Percentiles rank a stretch among this genome's conserved stretches.
These are phyloP conservation scores for Talinum fruticosum DNA, from an alignment of 148 eudicot genomes.

Conservation along the genomic window DNA sequence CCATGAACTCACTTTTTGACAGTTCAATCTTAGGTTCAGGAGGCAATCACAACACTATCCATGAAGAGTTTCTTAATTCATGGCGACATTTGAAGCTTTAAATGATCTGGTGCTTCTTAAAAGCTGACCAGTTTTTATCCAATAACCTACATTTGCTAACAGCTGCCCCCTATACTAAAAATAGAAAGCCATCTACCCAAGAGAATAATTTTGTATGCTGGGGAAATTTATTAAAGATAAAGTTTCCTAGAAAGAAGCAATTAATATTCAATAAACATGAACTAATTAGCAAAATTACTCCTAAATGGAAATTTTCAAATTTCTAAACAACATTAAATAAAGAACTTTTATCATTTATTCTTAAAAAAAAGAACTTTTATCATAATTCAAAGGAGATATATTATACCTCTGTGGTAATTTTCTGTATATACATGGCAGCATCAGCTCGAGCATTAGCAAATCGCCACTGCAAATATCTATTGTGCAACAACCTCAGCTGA, in stretches of 20 bases:
- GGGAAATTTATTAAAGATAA: neutral
- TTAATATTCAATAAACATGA: neutral
- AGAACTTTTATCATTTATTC: too few species aligned
- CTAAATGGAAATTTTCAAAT: neutral
- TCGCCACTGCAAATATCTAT: conserved; percentile 88
- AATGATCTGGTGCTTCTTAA: neutral
- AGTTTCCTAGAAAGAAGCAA: neutral
- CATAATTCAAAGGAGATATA: neutral
- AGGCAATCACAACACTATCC: neutral
- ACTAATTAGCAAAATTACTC: neutral
- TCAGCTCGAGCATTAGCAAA: conserved; percentile 75
- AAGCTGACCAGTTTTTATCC: neutral
- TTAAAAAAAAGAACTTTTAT: too few species aligned
- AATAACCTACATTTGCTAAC: neutral
- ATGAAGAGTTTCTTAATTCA: neutral
- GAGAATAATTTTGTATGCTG: neutral
- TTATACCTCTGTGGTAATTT: conserved; percentile 57
- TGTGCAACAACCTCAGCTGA: conserved; percentile 72
- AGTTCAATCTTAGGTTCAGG: neutral
- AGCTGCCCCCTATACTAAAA: neutral
- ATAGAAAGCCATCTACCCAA: neutral
- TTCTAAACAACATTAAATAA: neutral
- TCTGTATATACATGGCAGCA: conserved; percentile 54
- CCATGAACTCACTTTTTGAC: neutral
- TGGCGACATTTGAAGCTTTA: neutral